Base-by-base conservation (phyloP, 2,329 filamentous ascomycete species). In the Fusarium agapanthi region DNA sequence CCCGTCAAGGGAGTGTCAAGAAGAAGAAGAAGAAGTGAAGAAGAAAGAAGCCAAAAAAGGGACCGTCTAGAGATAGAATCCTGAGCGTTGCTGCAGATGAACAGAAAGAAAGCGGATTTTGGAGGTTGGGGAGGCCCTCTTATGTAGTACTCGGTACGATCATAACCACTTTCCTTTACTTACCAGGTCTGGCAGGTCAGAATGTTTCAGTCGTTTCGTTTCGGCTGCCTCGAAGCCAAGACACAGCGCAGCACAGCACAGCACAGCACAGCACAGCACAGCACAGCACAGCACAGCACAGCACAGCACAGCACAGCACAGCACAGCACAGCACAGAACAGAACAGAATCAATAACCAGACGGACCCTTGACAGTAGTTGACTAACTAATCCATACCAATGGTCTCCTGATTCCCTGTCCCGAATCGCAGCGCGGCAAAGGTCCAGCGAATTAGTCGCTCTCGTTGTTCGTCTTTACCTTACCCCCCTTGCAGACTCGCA, bases 201-300 rank as follows among this genome's bases (percentile, higher is more conserved):
- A 47, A 72, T 72, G 71, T 73, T 74, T 73, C 63, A 69, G 67
- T 67, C 59, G 70, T 72, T 72, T 72, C 70, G 70, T 72, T 73
- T 73, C 65, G 65, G 69, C 59, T 58, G 59, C 65, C 69, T 64
- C 65, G 54, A 22, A 43, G 50, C 60, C 67, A 69, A 69, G 66
- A 69, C 64, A 35, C 41, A 40, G 50, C 41, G 22, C 28, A 43
- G 16, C 37, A 11, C 20, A 53, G 14, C 38, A 30, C 28, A 53
- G 48, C 58, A 37, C 24, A 48, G 20, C 22, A 20, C 24, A 43
- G 16, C 37, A 11, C 20, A 53, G 14, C 38, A 30, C 28, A 53
- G 48, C 58, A 37, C 24, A 48, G 20, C 64, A 35, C 41, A 40
- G 50, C 41, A 22, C 28, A 43, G 16, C 37, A 11, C 20, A 53